Evolutionary conservation across 2,329 filamentous ascomycete genomes (phyloP).

Genomic region (Pseudopithomyces chartarum): DNA sequence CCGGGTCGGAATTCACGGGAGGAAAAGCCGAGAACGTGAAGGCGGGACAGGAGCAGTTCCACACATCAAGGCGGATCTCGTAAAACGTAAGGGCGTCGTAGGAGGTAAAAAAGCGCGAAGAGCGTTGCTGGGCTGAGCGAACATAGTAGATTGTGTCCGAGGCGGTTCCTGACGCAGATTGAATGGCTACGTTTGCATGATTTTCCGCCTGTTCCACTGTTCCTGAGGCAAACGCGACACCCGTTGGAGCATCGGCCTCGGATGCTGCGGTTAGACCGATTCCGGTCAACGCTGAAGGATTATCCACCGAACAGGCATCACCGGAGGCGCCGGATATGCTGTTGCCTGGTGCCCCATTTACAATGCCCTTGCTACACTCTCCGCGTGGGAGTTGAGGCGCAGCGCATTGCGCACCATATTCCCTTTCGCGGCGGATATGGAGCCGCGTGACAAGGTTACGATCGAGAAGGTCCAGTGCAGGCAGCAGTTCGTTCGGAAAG

Average conservation of each 20-base stretch:
- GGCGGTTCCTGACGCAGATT: no score
- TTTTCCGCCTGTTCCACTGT: neutral
- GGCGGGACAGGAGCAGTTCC: constrained; percentile 89
- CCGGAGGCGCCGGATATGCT: neutral
- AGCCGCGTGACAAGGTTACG: constrained; percentile 69
- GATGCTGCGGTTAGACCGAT: neutral
- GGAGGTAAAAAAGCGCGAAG: constrained; percentile 39
- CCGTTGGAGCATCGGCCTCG: neutral
- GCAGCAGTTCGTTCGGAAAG: constrained; percentile 79
- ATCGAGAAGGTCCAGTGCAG: constrained; percentile 87
- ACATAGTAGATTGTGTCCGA: constrained; percentile 63
- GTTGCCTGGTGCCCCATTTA: neutral
- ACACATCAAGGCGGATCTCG: constrained; percentile 73
- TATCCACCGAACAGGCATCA: neutral
- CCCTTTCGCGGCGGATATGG: constrained; percentile 12
- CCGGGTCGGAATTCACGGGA: constrained; percentile 23
- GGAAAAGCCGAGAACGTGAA: constrained; percentile 77
- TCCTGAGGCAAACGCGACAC: neutral
- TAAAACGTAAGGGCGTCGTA: constrained; percentile 55
- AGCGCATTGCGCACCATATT: neutral
- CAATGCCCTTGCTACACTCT: neutral
- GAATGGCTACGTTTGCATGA: neutral
- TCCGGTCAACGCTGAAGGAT: neutral
- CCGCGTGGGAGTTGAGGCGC: neutral
- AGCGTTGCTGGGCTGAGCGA: constrained; percentile 59